phyloP scores from a whole-genome alignment of 1,284 basidiomycete genomes.

The Malassezia brasiliensis region DNA sequence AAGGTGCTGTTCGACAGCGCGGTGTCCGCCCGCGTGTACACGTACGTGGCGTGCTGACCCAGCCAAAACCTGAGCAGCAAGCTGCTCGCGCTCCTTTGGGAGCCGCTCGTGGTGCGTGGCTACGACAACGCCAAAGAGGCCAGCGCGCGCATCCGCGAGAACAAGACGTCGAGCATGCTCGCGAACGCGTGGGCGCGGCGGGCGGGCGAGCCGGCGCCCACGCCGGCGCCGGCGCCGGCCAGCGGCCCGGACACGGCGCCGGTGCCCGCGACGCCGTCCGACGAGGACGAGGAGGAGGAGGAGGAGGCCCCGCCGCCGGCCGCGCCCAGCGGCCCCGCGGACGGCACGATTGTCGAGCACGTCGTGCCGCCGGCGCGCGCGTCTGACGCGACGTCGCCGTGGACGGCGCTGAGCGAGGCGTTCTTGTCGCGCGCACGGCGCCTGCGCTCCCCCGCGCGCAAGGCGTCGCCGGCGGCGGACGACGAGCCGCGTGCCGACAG shows the following conservation, averaged over 20 bases:
- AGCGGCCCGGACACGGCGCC: too few relatives aligned
- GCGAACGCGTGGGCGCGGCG: background rate
- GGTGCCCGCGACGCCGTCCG: too few relatives aligned
- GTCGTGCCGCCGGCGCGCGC: background rate
- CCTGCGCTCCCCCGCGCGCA: background rate
- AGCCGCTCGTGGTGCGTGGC: constrained; percentile 35
- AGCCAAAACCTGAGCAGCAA: constrained; percentile 26
- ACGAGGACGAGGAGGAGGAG: too few relatives aligned
- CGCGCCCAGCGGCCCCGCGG: background rate
- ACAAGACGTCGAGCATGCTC: constrained; percentile 1
- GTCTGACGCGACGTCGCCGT: constrained; percentile 1
- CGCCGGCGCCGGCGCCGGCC: background rate
- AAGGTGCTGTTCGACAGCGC: constrained; percentile 38
- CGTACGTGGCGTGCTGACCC: constrained; percentile 2
- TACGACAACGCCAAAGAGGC: constrained; percentile 27
- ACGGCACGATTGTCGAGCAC: constrained; percentile 8
- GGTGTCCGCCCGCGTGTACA: constrained; percentile 47
- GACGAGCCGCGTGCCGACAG: background rate
- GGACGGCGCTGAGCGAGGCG: constrained; percentile 14
- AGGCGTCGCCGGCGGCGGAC: background rate
- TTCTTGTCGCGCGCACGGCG: constrained; percentile 9
- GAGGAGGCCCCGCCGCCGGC: background rate
- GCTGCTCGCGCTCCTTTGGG: constrained; percentile 34
- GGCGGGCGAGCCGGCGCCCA: background rate
- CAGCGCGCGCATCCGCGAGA: constrained; percentile 6